phyloP scores from a whole-genome alignment of 2,329 filamentous ascomycete genomes.

The Shiraia bambusicola region DNA sequence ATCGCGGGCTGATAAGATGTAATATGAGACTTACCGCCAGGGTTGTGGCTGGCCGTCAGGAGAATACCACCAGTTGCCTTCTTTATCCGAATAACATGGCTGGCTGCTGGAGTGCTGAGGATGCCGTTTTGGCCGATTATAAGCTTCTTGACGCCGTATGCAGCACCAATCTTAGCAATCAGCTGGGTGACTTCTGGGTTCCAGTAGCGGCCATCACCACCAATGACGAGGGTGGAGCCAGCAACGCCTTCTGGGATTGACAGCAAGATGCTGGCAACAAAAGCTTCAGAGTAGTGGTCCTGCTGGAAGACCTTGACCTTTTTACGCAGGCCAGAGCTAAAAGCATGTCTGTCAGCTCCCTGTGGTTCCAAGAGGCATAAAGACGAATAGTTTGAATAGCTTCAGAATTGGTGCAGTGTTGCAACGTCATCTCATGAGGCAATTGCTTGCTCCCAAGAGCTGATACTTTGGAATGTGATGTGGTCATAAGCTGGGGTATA shows the following conservation, averaged over 20 bases:
- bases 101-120: conserved; percentile 92
- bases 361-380: neutral
- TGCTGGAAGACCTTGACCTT: conserved; percentile 98
- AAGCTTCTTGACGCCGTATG: conserved; percentile 98
- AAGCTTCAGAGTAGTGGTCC: conserved; percentile 92
- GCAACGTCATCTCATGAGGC: neutral
- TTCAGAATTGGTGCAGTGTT: neutral
- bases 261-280: conserved; percentile 88
- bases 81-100: conserved; percentile 90
- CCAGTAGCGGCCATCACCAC: conserved; percentile 94
- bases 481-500: neutral
- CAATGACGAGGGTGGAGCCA: conserved; percentile 89
- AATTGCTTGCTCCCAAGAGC: neutral
- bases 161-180: conserved; percentile 95
- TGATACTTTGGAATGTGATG: neutral
- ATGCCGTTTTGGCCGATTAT: conserved; percentile 95
- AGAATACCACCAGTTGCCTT: conserved; percentile 96
- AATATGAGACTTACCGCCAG: conserved; percentile 69
- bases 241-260: conserved; percentile 94
- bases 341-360: conserved; percentile 27
- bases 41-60: conserved; percentile 96
- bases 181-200: conserved; percentile 95
- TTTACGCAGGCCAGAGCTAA: conserved; percentile 94
- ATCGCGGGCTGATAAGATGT: too few species aligned
- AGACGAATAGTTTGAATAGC: neutral